These are phyloP conservation scores for Fimicolochytrium jonesii DNA, from an alignment of 192 early-diverging fungal genomes.

Conservation along the genomic window DNA sequence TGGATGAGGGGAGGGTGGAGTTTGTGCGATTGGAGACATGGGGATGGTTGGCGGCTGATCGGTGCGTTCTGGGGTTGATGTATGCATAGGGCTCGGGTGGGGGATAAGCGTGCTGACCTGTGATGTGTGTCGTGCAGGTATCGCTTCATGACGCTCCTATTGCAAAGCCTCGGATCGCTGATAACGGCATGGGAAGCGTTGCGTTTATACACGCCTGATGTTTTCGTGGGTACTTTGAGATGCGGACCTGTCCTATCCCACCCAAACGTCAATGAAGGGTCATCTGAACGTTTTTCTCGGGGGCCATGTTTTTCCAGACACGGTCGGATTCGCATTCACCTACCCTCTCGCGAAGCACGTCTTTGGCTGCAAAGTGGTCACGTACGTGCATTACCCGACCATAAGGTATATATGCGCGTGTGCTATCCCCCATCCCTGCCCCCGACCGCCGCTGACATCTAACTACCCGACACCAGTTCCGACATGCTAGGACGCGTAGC, in stretches of 20 bases:
- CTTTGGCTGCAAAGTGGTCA: slow-evolving; percentile 54
- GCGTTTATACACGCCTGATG: slow-evolving; percentile 59
- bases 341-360: slow-evolving; percentile 73
- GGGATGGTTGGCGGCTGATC: slow-evolving; percentile 62
- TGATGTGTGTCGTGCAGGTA: slow-evolving; percentile 47
- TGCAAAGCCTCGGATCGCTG: slow-evolving; percentile 82
- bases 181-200: slow-evolving; percentile 75
- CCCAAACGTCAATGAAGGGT: no score
- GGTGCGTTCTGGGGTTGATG: slow-evolving; percentile 12
- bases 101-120: no score
- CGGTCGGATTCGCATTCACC: slow-evolving; percentile 93
- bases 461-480: slow-evolving; percentile 61
- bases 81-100: no score
- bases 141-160: slow-evolving; percentile 74
- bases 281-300: not conserved
- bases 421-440: no score
- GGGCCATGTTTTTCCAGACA: slow-evolving; percentile 51
- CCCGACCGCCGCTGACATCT: no score
- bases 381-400: slow-evolving; percentile 96
- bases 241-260: no score
- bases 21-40: slow-evolving; percentile 66
- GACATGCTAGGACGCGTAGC: slow-evolving; percentile 82
- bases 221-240: slow-evolving; percentile 68
- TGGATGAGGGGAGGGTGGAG: slow-evolving; percentile 50
- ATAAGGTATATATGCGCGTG: slow-evolving; percentile 59